A percentile compares a stretch with the other conserved stretches of the same genome.
phyloP scores from a whole-genome alignment of 768 basidiomycete species.

The Cubamyces lactineus region DNA sequence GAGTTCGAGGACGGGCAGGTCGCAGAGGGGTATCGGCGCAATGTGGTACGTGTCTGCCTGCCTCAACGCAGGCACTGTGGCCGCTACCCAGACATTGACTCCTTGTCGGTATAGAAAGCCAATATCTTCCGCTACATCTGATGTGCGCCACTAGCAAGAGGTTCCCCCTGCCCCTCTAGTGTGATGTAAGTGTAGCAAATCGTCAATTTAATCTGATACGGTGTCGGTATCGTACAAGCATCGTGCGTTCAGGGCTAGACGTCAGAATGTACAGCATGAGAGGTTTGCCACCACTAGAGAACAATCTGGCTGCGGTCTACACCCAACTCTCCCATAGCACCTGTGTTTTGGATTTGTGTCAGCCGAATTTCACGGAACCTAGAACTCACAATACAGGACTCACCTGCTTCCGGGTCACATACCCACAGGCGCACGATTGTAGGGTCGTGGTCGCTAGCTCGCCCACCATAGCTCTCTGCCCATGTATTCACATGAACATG shows the following conservation, averaged over 20 bases:
- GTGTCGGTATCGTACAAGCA: no score
- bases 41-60: conserved; percentile 18
- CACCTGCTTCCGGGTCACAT: conserved; percentile 38
- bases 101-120: conserved; percentile 19
- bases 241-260: no score
- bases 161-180: not conserved
- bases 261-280: no score
- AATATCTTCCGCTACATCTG: conserved; percentile 29
- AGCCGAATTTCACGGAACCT: not conserved
- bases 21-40: conserved; percentile 24
- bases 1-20: conserved; percentile 27
- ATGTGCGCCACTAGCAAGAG: not conserved
- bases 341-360: not conserved
- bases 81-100: not conserved
- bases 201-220: no score
- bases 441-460: conserved; percentile 65
- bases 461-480: conserved; percentile 44
- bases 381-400: not conserved
- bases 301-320: not conserved
- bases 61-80: no score
- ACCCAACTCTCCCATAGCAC: not conserved
- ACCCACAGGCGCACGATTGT: conserved; percentile 54
- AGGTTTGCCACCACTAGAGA: not conserved
- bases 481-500: conserved; percentile 68
- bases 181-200: no score